Conservation (phyloP, 805 yeast genomes). For the Alloascoidea africana region DNA sequence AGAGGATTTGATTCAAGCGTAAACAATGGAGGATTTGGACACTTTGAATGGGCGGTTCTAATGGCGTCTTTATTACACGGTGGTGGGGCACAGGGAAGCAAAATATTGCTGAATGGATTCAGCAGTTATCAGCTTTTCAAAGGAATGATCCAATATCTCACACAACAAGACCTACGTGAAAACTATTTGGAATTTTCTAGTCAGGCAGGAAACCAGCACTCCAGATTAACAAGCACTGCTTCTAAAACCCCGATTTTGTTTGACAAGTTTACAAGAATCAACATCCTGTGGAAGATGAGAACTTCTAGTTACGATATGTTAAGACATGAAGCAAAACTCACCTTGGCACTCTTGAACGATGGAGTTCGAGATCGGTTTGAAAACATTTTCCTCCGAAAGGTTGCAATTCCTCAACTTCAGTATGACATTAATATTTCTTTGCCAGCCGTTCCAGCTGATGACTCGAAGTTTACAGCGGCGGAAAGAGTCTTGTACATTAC, state of each 20-base stretch:
- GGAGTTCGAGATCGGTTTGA: constrained; percentile 75
- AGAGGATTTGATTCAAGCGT: constrained; percentile 59
- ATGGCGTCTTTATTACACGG: constrained; percentile 76
- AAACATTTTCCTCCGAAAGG: constrained; percentile 51
- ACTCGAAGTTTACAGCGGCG: constrained; percentile 41
- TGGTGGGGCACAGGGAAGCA: constrained; percentile 54
- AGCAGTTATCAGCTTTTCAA: constrained; percentile 89
- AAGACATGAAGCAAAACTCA: constrained; percentile 50
- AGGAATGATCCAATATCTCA: constrained; percentile 70
- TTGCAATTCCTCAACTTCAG: constrained; percentile 31
- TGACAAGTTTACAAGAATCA: constrained; percentile 63
- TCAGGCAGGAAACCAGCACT: constrained; percentile 27
- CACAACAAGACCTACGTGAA: constrained; percentile 46
- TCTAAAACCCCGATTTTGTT: constrained; percentile 63
- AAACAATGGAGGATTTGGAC: constrained; percentile 75
- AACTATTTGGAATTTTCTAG: constrained; percentile 63
- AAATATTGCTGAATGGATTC: constrained; percentile 70
- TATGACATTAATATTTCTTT: constrained; percentile 50
- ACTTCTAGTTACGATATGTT: constrained; percentile 46
- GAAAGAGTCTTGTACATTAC: constrained; percentile 62
- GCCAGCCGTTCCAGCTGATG: constrained; percentile 20
- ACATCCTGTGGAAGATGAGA: constrained; percentile 72
- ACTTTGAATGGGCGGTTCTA: constrained; percentile 72
- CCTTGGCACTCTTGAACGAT: constrained; percentile 58
- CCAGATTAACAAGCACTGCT: constrained; percentile 38